A percentile compares a stretch with the other conserved stretches of the same genome.
Conservation (phyloP, 345 rosid species). For the Arabidopsis suecica region DNA sequence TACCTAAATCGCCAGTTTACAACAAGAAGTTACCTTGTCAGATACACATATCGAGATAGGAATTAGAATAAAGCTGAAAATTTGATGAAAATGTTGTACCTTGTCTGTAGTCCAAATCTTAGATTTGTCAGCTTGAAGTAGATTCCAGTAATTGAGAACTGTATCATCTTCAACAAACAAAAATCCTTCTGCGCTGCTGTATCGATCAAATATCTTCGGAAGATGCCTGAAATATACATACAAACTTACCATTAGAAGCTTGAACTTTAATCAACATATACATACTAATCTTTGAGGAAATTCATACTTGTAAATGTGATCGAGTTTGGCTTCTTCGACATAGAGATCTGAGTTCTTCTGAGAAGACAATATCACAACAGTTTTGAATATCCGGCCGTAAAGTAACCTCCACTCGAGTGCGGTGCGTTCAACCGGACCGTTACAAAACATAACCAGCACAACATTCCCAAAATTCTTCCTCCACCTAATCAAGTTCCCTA, state of each 20-base stretch:
- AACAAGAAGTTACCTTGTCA: conserved; percentile 15
- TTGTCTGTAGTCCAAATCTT: conserved; percentile 95
- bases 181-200: conserved; percentile 86
- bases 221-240: conserved; percentile 60
- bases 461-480: conserved; percentile 93
- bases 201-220: conserved; percentile 79
- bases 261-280: neutral
- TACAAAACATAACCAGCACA: conserved; percentile 95
- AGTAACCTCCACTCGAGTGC: conserved; percentile 98
- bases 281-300: conserved; percentile 3
- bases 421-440: conserved; percentile 89
- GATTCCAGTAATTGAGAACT: conserved; percentile 94
- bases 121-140: conserved; percentile 87
- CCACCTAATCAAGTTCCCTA: conserved; percentile 92
- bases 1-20: conserved; percentile 53
- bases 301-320: conserved; percentile 82
- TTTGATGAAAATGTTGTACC: conserved; percentile 51
- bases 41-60: conserved; percentile 19
- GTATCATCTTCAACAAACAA: conserved; percentile 95
- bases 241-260: conserved; percentile 23
- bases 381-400: conserved; percentile 92
- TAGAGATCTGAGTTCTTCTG: conserved; percentile 80
- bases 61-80: neutral
- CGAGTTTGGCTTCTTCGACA: conserved; percentile 74
- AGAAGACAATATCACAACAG: conserved; percentile 81